Evolutionary conservation across 192 early-diverging fungal genomes (phyloP).

Genomic region (Gigaspora rosea): DNA sequence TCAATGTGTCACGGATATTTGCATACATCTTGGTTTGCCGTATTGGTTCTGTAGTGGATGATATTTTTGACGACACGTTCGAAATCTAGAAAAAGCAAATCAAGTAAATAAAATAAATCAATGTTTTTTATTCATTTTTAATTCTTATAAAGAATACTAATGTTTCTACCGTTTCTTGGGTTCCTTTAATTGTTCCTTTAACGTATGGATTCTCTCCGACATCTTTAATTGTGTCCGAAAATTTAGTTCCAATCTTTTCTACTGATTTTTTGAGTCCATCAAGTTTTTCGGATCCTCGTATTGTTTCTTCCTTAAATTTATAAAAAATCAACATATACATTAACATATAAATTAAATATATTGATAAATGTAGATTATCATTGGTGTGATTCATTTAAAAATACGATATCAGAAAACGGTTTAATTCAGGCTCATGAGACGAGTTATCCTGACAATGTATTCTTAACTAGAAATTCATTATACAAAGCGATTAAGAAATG

Average conservation of each 20-base stretch:
- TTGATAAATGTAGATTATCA: too few relatives aligned
- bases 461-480: too few relatives aligned
- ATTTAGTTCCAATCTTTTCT: slow-evolving; percentile 63
- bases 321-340: too few relatives aligned
- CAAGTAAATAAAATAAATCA: not conserved
- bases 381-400: too few relatives aligned
- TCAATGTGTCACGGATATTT: slow-evolving; percentile 62
- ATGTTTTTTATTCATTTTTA: too few relatives aligned
- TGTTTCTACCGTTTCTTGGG: slow-evolving; percentile 59
- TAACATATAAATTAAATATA: too few relatives aligned
- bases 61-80: slow-evolving; percentile 63
- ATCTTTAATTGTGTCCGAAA: slow-evolving; percentile 65
- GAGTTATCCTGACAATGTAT: too few relatives aligned
- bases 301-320: not conserved
- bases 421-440: too few relatives aligned
- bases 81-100: slow-evolving; percentile 46
- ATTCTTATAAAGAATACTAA: not conserved
- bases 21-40: slow-evolving; percentile 67
- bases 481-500: not conserved
- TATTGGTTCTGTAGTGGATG: slow-evolving; percentile 66
- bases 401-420: too few relatives aligned
- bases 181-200: slow-evolving; percentile 81
- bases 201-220: slow-evolving; percentile 76
- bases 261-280: slow-evolving; percentile 73
- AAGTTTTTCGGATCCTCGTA: slow-evolving; percentile 49